Conservation (phyloP, 1,284 basidiomycete genomes). For the Ustilago sp. region DNA sequence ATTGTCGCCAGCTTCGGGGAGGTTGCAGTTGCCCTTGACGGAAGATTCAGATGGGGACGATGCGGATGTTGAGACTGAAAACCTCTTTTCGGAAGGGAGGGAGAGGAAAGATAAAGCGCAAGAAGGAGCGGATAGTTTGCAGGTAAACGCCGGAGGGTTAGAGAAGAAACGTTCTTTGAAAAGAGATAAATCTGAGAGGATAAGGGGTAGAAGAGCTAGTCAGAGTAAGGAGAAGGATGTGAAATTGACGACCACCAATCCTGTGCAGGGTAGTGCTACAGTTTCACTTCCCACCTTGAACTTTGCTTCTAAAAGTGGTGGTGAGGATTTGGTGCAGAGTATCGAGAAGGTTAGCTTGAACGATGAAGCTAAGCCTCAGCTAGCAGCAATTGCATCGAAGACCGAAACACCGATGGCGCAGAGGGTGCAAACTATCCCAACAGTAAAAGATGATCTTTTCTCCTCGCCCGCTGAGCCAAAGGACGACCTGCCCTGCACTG, state of each 20-base stretch:
- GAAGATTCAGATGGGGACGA: constrained; percentile 48
- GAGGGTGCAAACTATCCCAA: constrained; percentile 34
- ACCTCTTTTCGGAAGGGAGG: constrained; percentile 5
- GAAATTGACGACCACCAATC: constrained; percentile 12
- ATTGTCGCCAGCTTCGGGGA: constrained; percentile 26
- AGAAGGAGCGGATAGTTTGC: constrained; percentile 14
- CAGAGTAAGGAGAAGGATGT: constrained; percentile 49
- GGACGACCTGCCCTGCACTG: constrained; percentile 16
- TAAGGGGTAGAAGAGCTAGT: constrained; percentile 35
- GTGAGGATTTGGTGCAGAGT: constrained; percentile 15
- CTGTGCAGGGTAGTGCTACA: constrained; percentile 4
- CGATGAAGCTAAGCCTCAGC: background rate
- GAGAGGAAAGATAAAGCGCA: constrained; percentile 9
- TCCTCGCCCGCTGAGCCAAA: constrained; percentile 39
- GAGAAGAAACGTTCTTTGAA: constrained; percentile 40
- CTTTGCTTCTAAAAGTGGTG: background rate
- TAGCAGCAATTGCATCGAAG: background rate
- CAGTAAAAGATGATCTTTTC: constrained; percentile 40
- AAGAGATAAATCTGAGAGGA: constrained; percentile 48
- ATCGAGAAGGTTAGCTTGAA: constrained; percentile 19
- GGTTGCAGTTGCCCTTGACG: constrained; percentile 17
- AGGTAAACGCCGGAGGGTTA: constrained; percentile 5
- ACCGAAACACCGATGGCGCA: constrained; percentile 20
- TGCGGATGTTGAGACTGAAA: constrained; percentile 42
- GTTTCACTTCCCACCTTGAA: constrained; percentile 19